Conservation (phyloP, 441 rosid species). For the Aquilaria agallochum region DNA sequence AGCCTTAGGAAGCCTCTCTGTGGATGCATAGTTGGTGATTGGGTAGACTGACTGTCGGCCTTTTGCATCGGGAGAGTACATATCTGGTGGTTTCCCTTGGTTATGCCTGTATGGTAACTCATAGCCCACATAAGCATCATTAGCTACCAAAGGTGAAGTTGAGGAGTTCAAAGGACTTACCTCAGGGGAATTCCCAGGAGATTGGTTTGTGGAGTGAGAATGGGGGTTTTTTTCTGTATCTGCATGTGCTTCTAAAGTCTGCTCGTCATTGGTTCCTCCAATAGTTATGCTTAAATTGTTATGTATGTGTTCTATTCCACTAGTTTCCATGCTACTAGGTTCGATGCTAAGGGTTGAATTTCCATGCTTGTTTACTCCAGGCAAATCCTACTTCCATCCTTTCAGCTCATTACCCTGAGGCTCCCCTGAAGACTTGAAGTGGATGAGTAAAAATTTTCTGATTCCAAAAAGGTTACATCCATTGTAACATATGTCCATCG, state of each 20-base stretch:
- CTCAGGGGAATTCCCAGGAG: background rate
- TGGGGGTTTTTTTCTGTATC: background rate
- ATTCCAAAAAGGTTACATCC: no score
- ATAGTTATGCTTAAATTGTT: no score
- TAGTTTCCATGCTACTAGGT: no score
- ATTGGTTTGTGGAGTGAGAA: background rate
- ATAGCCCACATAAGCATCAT: background rate
- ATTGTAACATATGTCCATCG: no score
- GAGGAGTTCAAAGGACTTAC: background rate
- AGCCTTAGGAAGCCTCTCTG: background rate
- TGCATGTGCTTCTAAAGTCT: background rate
- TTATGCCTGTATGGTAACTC: background rate
- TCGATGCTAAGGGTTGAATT: no score
- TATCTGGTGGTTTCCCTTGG: background rate
- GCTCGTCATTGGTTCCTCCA: no score
- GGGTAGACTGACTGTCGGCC: background rate
- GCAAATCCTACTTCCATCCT: no score
- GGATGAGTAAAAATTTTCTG: no score
- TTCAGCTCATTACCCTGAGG: no score
- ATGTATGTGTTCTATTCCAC: no score
- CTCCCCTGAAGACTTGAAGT: no score
- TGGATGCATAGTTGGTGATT: background rate
- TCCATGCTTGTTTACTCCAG: no score
- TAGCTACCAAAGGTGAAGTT: background rate
- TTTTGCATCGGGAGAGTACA: background rate